Percentiles rank a stretch among this genome's conserved stretches.
phyloP scores from a whole-genome alignment of 2,329 filamentous ascomycete species.

The Fusarium pilosicola region DNA sequence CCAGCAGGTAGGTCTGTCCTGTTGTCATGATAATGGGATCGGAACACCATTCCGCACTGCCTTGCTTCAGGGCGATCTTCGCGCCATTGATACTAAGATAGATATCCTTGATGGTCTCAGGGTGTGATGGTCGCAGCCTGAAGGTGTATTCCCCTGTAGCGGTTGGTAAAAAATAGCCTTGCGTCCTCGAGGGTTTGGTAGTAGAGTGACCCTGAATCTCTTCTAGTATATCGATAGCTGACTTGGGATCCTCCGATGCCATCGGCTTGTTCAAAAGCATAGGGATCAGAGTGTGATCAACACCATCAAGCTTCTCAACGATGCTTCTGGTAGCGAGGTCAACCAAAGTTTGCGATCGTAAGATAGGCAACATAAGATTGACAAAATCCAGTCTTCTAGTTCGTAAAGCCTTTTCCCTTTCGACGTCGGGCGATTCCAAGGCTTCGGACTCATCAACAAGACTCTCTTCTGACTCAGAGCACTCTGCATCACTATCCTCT shows the following conservation, averaged over 20 bases:
- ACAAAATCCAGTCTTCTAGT: background rate
- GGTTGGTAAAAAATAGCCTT: background rate
- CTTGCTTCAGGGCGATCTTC: background rate
- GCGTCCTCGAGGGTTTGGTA: background rate
- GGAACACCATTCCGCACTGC: background rate
- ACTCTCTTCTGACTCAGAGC: background rate
- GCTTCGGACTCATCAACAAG: background rate
- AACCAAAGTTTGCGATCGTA: background rate
- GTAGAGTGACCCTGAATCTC: background rate
- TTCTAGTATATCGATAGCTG: background rate
- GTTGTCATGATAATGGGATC: background rate
- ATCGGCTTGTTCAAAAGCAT: background rate
- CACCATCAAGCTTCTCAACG: background rate
- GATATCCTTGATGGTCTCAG: no score
- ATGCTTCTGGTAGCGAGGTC: background rate
- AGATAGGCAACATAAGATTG: background rate
- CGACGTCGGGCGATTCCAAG: background rate
- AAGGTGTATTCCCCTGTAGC: background rate
- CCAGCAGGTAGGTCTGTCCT: background rate
- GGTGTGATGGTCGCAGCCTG: background rate
- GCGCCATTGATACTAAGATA: background rate
- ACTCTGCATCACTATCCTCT: background rate
- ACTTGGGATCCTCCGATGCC: rapidly evolving
- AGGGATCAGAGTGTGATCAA: background rate
- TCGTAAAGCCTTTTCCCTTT: background rate